These are phyloP conservation scores for Gentiana macrophylla DNA, from an alignment of 257 asterid genomes.

Conservation along the genomic window DNA sequence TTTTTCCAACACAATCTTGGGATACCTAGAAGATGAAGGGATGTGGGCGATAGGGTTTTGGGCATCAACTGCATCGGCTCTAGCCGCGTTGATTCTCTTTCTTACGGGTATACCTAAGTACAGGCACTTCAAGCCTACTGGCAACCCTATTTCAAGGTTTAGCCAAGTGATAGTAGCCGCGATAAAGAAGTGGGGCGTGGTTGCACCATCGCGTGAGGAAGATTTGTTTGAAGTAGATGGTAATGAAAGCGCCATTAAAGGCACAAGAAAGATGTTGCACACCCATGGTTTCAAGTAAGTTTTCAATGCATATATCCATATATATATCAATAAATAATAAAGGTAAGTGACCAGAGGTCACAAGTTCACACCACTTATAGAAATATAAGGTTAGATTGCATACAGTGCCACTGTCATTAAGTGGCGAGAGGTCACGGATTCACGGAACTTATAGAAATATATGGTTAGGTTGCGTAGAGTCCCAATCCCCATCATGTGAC, in stretches of 20 bases:
- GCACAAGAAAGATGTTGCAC: conserved; percentile 61
- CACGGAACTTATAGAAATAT: too few species aligned
- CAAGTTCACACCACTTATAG: too few species aligned
- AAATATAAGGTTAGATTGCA: too few species aligned
- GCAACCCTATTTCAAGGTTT: conserved; percentile 70
- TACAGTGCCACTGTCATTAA: too few species aligned
- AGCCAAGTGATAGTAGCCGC: conserved; percentile 71
- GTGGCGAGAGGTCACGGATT: too few species aligned
- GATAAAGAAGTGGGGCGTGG: conserved; percentile 43
- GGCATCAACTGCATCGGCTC: conserved; percentile 75
- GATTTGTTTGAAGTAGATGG: conserved; percentile 45
- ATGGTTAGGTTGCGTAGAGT: too few species aligned
- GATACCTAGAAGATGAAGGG: conserved; percentile 69
- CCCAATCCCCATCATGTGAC: too few species aligned
- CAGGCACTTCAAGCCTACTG: conserved; percentile 53
- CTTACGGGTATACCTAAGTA: conserved; percentile 58
- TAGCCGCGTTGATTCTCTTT: conserved; percentile 42
- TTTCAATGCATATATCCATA: too few species aligned
- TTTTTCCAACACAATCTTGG: conserved; percentile 69
- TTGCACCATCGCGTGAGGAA: conserved; percentile 30
- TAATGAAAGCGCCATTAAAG: conserved; percentile 35
- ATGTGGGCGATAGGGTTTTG: conserved; percentile 77
- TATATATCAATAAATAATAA: too few species aligned
- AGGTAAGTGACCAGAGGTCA: too few species aligned
- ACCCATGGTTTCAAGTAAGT: conserved; percentile 62